Conservation (phyloP, 2,329 filamentous ascomycete genomes). For the Arthrobotrys musiformis region DNA sequence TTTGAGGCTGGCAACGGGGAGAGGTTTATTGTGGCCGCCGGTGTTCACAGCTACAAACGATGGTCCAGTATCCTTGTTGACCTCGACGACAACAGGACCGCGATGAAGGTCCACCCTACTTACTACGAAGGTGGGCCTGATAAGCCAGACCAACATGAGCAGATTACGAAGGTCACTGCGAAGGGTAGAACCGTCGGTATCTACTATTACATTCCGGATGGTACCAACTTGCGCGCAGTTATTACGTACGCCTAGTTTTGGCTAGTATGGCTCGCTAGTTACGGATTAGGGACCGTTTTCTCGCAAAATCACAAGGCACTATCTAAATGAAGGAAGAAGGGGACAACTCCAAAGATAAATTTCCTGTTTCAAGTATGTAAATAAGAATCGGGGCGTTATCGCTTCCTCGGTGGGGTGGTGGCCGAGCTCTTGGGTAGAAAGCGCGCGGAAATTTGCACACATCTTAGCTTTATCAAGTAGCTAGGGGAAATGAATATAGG, state of each 20-base stretch:
- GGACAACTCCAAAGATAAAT: too few species aligned
- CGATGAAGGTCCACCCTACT: background rate
- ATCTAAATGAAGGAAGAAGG: too few species aligned
- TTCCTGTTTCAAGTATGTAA: too few species aligned
- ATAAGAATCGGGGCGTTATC: too few species aligned
- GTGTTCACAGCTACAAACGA: conserved; percentile 18
- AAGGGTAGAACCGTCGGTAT: background rate
- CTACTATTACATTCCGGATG: background rate
- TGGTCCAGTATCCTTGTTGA: conserved; percentile 12
- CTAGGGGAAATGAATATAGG: too few species aligned
- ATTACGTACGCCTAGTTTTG: background rate
- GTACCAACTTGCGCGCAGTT: background rate
- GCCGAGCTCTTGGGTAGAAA: too few species aligned
- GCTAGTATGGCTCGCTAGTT: too few species aligned
- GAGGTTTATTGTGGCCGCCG: conserved; percentile 6
- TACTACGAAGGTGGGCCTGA: background rate
- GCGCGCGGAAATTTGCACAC: too few species aligned
- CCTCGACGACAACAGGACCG: background rate
- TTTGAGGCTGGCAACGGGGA: conserved; percentile 2
- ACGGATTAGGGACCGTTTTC: too few species aligned
- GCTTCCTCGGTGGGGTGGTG: too few species aligned
- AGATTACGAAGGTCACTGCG: background rate
- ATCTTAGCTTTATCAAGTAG: too few species aligned
- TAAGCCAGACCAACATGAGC: background rate
- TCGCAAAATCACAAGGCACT: too few species aligned